Base-by-base conservation (phyloP, 345 rosid species). In the Cochlearia excelsa region DNA sequence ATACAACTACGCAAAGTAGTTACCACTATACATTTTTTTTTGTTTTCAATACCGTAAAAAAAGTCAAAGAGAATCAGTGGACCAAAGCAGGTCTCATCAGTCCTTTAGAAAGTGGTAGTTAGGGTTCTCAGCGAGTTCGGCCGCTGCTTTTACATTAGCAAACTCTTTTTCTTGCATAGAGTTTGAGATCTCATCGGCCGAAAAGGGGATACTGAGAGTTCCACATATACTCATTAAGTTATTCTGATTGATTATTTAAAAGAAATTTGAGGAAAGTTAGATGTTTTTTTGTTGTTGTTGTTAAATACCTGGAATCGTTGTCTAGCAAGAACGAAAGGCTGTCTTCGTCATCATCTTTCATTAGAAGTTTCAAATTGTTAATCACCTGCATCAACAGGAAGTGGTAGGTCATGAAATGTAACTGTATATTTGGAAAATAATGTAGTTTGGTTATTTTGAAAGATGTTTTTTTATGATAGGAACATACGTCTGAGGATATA, bases 41-140 rank as follows among this genome's bases (percentile, higher is more conserved):
- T 16, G 23, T 16, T 16, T 16, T 16, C 23, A 16, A 16, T 16
- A 16, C 23, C 23, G 23, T 16, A 16, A 16, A 16, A 16, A 16
- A 16, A 16, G 23, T 16, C 23, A 16, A 16, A 16, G 23, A 16
- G 23, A 16, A 16, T 16, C 23, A 16, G 23, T 16, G 23, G 23
- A 16, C 23, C 23, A 16, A 16, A 16, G 23, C 23, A 16, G 23
- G 23, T 16, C 23, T 16, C 23, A 16, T 91, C 73, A 86, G 11
- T 82, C 87, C 57, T 67, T 79, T 57, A 93, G 79, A 79, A 93
- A 89, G 37, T 78, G 80, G 78, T 88, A 88, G 80, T 75, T 80
- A 28, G 91, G 82, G 73, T 81, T 82, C 60, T 77, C 82, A 57
- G 80, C 65, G 55, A 89, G 91, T 59, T 87, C 88, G 30, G 54